A percentile compares a stretch with the other conserved stretches of the same genome.
phyloP scores from a whole-genome alignment of 768 basidiomycete species.

The Trametes coccinea region DNA sequence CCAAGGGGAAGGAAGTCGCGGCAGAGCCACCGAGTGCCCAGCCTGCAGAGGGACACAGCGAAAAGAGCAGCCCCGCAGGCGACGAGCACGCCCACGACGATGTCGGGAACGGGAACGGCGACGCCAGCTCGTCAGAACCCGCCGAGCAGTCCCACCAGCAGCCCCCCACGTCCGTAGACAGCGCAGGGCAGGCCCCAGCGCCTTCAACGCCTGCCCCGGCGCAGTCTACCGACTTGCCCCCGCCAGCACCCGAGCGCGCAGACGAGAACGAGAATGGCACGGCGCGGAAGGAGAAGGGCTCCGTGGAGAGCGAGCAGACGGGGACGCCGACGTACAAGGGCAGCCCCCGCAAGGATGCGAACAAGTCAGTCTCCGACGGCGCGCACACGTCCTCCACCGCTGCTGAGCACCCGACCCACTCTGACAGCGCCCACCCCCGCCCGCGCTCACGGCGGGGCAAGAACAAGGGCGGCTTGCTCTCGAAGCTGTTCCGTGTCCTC shows the following conservation, averaged over 20 bases:
- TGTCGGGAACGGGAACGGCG: conserved; percentile 11
- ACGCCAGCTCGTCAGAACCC: conserved; percentile 9
- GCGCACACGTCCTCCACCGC: conserved; percentile 35
- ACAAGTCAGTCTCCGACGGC: conserved; percentile 36
- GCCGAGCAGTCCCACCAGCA: conserved; percentile 1
- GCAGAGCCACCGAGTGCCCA: conserved; percentile 27
- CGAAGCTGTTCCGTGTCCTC: conserved; percentile 59
- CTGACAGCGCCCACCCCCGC: conserved; percentile 25
- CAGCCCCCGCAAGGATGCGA: conserved; percentile 31
- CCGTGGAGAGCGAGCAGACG: conserved; percentile 43
- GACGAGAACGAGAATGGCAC: conserved; percentile 43
- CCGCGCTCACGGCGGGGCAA: conserved; percentile 44
- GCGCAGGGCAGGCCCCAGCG: conserved; percentile 30
- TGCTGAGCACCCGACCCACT: conserved; percentile 22
- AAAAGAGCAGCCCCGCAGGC: conserved; percentile 21
- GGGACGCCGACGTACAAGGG: conserved; percentile 44
- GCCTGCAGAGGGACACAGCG: conserved; percentile 29
- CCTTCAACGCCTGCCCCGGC: conserved; percentile 19
- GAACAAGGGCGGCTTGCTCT: conserved; percentile 41
- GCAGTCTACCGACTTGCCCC: conserved; percentile 18
- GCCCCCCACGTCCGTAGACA: conserved; percentile 16
- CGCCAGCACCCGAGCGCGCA: conserved; percentile 36
- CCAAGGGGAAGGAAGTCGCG: conserved; percentile 30
- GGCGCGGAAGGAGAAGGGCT: conserved; percentile 43
- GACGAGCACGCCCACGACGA: conserved; percentile 13